Conservation (phyloP, 768 basidiomycete genomes). For the Leccinum variicolor region DNA sequence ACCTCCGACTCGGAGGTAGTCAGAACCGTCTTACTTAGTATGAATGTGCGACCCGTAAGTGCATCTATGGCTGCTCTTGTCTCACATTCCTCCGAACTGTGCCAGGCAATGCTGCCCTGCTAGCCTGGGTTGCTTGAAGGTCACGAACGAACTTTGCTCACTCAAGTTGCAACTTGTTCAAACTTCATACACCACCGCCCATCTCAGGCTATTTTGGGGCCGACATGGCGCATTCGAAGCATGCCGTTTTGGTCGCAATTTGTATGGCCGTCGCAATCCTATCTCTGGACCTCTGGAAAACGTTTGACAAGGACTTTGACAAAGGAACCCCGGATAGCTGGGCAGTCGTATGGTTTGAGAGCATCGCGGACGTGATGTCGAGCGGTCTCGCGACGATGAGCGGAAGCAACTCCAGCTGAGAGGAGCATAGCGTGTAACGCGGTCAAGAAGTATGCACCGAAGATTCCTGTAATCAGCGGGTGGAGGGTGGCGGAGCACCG, state of each 20-base stretch:
- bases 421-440: neutral
- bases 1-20: too few relatives aligned
- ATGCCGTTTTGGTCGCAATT: neutral
- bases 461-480: neutral
- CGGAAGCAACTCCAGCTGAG: neutral
- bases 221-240: neutral
- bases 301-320: neutral
- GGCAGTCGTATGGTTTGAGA: neutral
- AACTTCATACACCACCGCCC: slow-evolving; percentile 78
- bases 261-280: neutral
- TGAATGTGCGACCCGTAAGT: too few relatives aligned
- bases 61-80: too few relatives aligned
- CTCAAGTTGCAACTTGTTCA: slow-evolving; percentile 43
- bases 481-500: neutral
- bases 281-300: neutral
- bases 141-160: slow-evolving; percentile 27
- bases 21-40: too few relatives aligned
- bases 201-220: slow-evolving; percentile 30
- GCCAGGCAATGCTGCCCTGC: too few relatives aligned
- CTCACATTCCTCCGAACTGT: too few relatives aligned
- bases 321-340: neutral
- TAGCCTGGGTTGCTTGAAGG: neutral
- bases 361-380: neutral
- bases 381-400: neutral
- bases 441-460: neutral